A percentile compares a stretch with the other conserved stretches of the same genome.
Evolutionary conservation across 2,329 filamentous ascomycete genomes (phyloP).

Genomic region (Pseudopithomyces chartarum): DNA sequence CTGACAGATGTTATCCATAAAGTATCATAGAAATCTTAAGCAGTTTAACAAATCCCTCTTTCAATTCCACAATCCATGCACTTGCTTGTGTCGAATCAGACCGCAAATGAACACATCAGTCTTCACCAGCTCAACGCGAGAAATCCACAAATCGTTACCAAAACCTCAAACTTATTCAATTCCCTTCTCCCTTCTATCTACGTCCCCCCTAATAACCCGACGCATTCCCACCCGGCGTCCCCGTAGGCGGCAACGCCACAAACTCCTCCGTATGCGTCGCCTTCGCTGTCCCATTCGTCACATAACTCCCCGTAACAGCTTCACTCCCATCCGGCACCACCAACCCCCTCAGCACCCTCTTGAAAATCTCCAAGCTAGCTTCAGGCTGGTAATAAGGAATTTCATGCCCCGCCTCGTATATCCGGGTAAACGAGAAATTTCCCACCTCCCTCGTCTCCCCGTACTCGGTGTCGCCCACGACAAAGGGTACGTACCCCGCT

Average conservation of each 20-base stretch:
- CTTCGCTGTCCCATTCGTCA: constrained; percentile 37
- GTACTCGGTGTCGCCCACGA: constrained; percentile 63
- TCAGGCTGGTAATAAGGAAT: constrained; percentile 51
- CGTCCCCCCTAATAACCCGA: background rate
- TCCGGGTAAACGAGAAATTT: constrained; percentile 61
- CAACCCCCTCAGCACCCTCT: constrained; percentile 30
- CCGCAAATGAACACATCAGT: no score
- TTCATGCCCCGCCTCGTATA: constrained; percentile 60
- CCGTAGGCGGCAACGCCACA: constrained; percentile 33
- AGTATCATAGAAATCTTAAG: no score
- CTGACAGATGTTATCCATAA: no score
- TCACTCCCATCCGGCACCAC: constrained; percentile 36
- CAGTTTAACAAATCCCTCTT: no score
- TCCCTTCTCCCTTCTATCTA: no score
- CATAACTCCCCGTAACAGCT: constrained; percentile 32
- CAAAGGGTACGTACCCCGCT: constrained; percentile 73
- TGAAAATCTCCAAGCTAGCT: constrained; percentile 38
- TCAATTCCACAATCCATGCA: no score
- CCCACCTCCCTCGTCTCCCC: constrained; percentile 77
- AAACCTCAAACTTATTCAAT: no score
- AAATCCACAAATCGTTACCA: no score
- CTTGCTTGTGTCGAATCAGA: no score
- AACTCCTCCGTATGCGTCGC: constrained; percentile 38
- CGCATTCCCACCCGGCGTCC: constrained; percentile 20
- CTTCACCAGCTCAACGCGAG: no score